Evolutionary conservation across 179 eudicot genomes (phyloP).

Genomic region (Spergularia azorica): DNA sequence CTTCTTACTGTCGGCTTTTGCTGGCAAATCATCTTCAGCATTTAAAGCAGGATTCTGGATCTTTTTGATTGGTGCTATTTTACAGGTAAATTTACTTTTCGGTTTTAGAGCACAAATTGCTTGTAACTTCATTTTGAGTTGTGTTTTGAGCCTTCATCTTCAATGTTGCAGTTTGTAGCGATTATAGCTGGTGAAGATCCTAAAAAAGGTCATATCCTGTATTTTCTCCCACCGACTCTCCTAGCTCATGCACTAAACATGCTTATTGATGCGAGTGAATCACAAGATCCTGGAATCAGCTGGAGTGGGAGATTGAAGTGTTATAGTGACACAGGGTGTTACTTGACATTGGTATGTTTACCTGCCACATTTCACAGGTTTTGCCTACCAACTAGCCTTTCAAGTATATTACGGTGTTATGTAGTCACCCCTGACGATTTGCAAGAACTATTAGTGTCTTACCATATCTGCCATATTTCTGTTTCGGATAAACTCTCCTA

Average conservation of each 20-base stretch:
- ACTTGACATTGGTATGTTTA: slow-evolving; percentile 56
- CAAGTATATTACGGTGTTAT: background rate
- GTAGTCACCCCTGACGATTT: no score
- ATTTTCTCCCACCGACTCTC: slow-evolving; percentile 68
- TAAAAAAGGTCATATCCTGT: slow-evolving; percentile 22
- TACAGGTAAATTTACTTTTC: slow-evolving; percentile 51
- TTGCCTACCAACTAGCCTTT: background rate
- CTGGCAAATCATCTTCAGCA: slow-evolving; percentile 68
- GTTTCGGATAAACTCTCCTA: no score
- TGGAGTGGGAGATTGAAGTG: slow-evolving; percentile 64
- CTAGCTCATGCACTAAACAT: slow-evolving; percentile 59
- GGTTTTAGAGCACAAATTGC: background rate
- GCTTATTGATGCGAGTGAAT: slow-evolving; percentile 55
- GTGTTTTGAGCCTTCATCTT: background rate
- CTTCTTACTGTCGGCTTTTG: slow-evolving; percentile 64
- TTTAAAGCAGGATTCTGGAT: slow-evolving; percentile 61
- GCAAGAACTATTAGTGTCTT: no score
- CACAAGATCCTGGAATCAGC: slow-evolving; percentile 64
- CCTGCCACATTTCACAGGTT: background rate
- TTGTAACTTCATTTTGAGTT: background rate
- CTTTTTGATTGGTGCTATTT: slow-evolving; percentile 57
- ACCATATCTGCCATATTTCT: no score
- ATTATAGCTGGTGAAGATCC: background rate
- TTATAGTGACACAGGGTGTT: slow-evolving; percentile 48
- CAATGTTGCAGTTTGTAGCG: slow-evolving; percentile 25